Evolutionary conservation across 2,329 filamentous ascomycete species (phyloP).

Genomic region (Fusarium floridanum): DNA sequence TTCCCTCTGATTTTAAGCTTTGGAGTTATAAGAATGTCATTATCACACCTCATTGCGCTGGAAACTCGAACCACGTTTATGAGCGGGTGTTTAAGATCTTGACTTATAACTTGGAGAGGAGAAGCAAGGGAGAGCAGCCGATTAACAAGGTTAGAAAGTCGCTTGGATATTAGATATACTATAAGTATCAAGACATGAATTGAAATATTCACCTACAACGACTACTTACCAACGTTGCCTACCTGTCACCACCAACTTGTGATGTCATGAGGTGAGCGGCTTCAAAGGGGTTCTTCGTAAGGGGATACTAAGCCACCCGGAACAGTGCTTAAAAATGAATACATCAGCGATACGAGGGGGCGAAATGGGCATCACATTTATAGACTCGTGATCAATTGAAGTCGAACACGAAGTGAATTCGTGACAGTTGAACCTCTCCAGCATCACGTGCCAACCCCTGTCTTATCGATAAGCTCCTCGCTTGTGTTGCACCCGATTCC

Average conservation of each 20-base stretch:
- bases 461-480: constrained; percentile 7
- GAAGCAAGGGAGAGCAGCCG: not conserved
- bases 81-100: constrained; percentile 10
- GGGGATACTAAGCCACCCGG: not conserved
- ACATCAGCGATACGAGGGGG: not conserved
- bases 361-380: not conserved
- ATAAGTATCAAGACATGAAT: not conserved
- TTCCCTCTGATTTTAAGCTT: not conserved
- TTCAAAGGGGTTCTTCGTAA: not conserved
- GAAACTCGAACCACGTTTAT: constrained; percentile 15
- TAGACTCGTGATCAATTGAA: not conserved
- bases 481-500: constrained; percentile 7
- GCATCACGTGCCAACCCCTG: not conserved
- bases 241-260: not conserved
- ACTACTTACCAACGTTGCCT: not conserved
- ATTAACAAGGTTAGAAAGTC: constrained; percentile 11
- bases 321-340: not conserved
- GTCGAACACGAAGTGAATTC: not conserved
- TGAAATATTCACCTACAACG: not conserved
- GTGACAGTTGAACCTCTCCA: not conserved
- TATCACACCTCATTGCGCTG: constrained; percentile 7
- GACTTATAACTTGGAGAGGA: constrained; percentile 6
- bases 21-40: constrained; percentile 5
- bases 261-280: not conserved
- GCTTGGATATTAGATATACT: not conserved